phyloP scores from a whole-genome alignment of 768 basidiomycete species.

The Amanita thiersii region DNA sequence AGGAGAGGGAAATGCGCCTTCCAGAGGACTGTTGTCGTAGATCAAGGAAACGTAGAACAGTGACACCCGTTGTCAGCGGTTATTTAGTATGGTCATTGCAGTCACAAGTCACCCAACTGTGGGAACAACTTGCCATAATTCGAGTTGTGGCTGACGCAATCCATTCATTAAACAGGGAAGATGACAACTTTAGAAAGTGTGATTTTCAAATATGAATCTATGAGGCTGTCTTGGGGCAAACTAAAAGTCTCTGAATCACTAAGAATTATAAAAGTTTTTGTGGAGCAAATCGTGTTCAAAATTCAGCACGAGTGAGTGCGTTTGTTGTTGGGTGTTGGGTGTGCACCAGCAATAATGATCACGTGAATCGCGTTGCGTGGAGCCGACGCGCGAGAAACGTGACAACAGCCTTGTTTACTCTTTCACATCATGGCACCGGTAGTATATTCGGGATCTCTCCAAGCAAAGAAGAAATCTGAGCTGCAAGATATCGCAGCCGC shows the following conservation, averaged over 20 bases:
- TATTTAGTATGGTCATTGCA: not conserved
- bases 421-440: constrained; percentile 34
- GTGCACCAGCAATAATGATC: constrained; percentile 11
- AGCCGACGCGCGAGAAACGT: constrained; percentile 14
- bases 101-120: not conserved
- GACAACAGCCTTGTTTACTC: constrained; percentile 22
- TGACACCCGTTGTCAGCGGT: not conserved
- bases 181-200: too few species aligned
- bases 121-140: too few species aligned
- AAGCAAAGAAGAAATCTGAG: constrained; percentile 62
- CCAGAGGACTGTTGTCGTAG: constrained; percentile 18
- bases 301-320: not conserved
- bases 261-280: not conserved
- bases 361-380: constrained; percentile 25
- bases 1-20: constrained; percentile 14
- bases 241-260: too few species aligned
- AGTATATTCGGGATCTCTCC: constrained; percentile 43
- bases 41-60: constrained; percentile 8
- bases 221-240: too few species aligned
- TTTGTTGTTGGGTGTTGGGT: not conserved
- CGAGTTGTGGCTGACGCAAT: too few species aligned
- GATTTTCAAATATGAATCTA: too few species aligned
- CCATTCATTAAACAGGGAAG: too few species aligned
- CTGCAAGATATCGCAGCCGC: constrained; percentile 53
- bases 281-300: not conserved